Conservation (phyloP, 139 green algal genomes). For the Desmodesmus armatus region DNA sequence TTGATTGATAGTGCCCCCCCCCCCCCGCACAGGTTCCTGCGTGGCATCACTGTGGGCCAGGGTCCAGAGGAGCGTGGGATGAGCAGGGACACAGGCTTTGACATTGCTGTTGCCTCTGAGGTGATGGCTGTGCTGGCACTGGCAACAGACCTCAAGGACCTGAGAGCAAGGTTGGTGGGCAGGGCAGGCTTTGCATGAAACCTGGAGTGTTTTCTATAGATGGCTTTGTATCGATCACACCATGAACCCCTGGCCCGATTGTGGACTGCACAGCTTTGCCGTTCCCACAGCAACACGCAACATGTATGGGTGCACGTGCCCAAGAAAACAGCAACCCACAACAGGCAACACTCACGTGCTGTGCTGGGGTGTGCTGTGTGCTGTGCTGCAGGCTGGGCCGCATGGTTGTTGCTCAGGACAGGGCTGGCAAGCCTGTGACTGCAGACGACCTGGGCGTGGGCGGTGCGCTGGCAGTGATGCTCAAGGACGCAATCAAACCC, state of each 20-base stretch:
- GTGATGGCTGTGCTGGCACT: slow-evolving; percentile 99
- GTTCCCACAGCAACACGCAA: too few relatives aligned
- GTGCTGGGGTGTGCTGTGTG: not conserved
- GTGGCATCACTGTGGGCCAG: slow-evolving; percentile 90
- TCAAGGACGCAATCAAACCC: slow-evolving; percentile 97
- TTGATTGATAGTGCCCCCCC: too few relatives aligned
- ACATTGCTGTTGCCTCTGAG: slow-evolving; percentile 95
- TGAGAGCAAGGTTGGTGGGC: too few relatives aligned
- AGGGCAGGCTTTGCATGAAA: too few relatives aligned
- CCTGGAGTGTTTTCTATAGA: too few relatives aligned
- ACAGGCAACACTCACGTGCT: not conserved
- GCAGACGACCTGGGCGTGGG: slow-evolving; percentile 96
- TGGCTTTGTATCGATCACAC: too few relatives aligned
- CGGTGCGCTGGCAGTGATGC: slow-evolving; percentile 97
- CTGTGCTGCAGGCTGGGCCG: not conserved
- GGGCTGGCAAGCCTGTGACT: slow-evolving; percentile 85
- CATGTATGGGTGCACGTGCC: too few relatives aligned
- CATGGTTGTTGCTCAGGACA: not conserved
- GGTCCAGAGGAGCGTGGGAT: slow-evolving; percentile 74
- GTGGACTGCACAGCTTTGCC: too few relatives aligned
- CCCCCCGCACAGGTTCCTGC: slow-evolving; percentile 85
- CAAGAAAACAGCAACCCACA: too few relatives aligned
- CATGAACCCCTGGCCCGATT: too few relatives aligned
- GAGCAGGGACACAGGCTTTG: slow-evolving; percentile 84
- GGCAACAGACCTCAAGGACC: slow-evolving; percentile 86